These are phyloP conservation scores for Alternaria sp. DNA, from an alignment of 2,329 filamentous ascomycete genomes.

Conservation along the genomic window DNA sequence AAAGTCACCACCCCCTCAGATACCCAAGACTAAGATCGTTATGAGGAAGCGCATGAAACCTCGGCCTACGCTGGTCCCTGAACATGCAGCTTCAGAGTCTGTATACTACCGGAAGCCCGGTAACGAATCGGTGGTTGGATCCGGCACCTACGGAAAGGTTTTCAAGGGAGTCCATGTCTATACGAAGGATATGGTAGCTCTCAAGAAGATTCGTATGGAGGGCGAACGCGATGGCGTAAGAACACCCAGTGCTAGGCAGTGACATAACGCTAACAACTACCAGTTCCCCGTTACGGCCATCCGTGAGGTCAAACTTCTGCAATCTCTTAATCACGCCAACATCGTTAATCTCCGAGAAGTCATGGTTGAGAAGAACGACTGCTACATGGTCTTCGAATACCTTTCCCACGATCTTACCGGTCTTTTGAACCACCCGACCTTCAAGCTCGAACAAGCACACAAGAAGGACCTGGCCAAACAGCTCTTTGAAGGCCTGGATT, in stretches of 20 bases:
- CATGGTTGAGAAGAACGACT: slow-evolving; percentile 98
- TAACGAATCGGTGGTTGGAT: slow-evolving; percentile 96
- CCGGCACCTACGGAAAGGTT: slow-evolving; percentile 93
- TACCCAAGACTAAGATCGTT: slow-evolving; percentile 62
- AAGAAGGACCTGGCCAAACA: slow-evolving; percentile 94
- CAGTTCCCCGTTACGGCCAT: slow-evolving; percentile 86
- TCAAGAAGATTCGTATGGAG: slow-evolving; percentile 94
- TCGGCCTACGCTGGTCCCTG: slow-evolving; percentile 71
- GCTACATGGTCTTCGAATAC: slow-evolving; percentile 99
- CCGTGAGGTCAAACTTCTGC: slow-evolving; percentile 89
- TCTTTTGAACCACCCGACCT: slow-evolving; percentile 90
- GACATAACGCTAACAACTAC: slow-evolving; percentile 29
- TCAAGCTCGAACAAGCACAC: slow-evolving; percentile 81
- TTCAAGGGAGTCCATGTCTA: slow-evolving; percentile 96
- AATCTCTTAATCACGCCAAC: slow-evolving; percentile 81
- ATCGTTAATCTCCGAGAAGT: slow-evolving; percentile 85
- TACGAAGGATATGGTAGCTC: slow-evolving; percentile 79
- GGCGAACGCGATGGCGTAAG: slow-evolving; percentile 79
- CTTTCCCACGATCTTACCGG: slow-evolving; percentile 95
- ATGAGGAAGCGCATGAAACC: slow-evolving; percentile 73
- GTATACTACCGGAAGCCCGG: slow-evolving; percentile 95
- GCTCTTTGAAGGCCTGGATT: slow-evolving; percentile 91
- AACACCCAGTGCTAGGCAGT: slow-evolving; percentile 5
- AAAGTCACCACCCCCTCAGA: slow-evolving; percentile 47
- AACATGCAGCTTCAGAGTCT: slow-evolving; percentile 80